phyloP scores from a whole-genome alignment of 176 grass and related monocot species.

The Oryza australiensis region DNA sequence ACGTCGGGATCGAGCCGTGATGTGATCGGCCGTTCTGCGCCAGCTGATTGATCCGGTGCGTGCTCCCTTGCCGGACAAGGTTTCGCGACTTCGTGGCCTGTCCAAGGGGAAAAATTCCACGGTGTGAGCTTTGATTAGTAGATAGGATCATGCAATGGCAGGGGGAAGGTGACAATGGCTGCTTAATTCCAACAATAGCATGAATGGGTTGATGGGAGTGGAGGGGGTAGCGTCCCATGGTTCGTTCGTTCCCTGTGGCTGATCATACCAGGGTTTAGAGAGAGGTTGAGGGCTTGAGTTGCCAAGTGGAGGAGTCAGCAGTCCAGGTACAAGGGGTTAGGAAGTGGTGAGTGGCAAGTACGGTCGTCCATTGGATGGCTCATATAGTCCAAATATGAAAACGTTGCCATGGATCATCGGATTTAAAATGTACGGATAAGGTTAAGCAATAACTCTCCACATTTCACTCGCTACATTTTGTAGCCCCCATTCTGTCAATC shows the following conservation, averaged over 20 bases:
- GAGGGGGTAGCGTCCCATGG: neutral
- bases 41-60: constrained; percentile 2
- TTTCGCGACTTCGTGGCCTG: neutral
- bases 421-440: no score
- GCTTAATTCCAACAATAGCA: no score
- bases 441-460: no score
- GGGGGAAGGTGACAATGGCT: neutral
- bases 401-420: no score
- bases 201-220: neutral
- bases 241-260: neutral
- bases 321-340: no score
- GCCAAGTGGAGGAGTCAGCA: no score
- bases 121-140: neutral
- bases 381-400: no score
- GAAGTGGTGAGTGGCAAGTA: no score
- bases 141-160: neutral
- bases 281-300: neutral
- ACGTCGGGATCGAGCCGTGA: neutral
- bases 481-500: no score
- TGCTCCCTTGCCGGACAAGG: neutral
- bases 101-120: constrained; percentile 28
- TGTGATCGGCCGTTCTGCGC: neutral
- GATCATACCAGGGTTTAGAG: neutral
- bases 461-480: no score
- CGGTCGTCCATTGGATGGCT: no score